Evolutionary conservation across 371 early-diverging fungal genomes (phyloP).

Genomic region (Rhizopus sp.): DNA sequence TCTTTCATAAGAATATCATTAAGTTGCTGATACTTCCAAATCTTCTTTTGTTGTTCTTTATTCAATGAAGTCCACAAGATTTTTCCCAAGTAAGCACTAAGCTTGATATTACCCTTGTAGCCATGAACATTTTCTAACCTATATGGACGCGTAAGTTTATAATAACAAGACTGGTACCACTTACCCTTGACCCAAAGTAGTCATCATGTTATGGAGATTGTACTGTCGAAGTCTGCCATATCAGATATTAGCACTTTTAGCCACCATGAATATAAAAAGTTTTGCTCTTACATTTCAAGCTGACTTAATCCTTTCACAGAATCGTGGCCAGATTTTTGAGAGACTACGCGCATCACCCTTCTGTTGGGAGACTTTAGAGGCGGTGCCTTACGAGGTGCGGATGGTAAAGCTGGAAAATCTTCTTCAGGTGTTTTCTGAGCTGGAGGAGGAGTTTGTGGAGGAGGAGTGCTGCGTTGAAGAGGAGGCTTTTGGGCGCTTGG

Average conservation of each 20-base stretch:
- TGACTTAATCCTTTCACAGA: neutral
- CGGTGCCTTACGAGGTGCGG: conserved; percentile 18
- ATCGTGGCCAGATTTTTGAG: conserved; percentile 25
- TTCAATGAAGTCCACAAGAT: conserved; percentile 43
- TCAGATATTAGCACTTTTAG: neutral
- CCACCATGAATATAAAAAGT: neutral
- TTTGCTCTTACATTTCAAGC: conserved; percentile 11
- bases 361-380: conserved; percentile 5
- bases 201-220: conserved; percentile 37
- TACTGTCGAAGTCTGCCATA: conserved; percentile 35
- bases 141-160: neutral
- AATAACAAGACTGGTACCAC: neutral
- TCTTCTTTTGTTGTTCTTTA: conserved; percentile 23
- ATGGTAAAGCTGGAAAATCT: conserved; percentile 29
- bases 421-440: conserved; percentile 7
- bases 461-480: neutral
- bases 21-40: conserved; percentile 48
- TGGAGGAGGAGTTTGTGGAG: conserved; percentile 1
- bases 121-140: conserved; percentile 34
- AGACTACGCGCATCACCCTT: conserved; percentile 25
- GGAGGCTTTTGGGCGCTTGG: conserved; percentile 7
- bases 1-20: conserved; percentile 46
- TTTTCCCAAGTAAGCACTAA: conserved; percentile 53
- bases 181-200: conserved; percentile 37
- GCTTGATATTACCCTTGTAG: conserved; percentile 42